These are phyloP conservation scores for Oryza officinalis DNA, from an alignment of 176 grass and related monocot genomes.

Conservation along the genomic window DNA sequence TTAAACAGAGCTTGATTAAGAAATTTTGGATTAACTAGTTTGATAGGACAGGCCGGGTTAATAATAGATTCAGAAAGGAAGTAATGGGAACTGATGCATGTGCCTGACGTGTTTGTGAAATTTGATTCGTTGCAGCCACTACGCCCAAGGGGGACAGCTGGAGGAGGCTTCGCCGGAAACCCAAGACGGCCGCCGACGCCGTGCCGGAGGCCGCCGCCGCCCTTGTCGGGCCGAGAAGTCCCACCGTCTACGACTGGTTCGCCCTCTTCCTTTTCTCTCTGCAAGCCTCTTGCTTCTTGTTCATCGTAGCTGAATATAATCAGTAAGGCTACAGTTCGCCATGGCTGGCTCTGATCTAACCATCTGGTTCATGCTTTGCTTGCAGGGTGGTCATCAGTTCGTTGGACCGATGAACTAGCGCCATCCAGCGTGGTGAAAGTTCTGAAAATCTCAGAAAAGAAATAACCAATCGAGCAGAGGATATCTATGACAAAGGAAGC, in stretches of 20 bases:
- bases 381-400: constrained; percentile 89
- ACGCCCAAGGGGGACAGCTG: constrained; percentile 50
- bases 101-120: not conserved
- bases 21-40: not conserved
- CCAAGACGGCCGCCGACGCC: constrained; percentile 36
- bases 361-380: not conserved
- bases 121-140: constrained; percentile 39
- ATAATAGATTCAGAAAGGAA: constrained; percentile 16
- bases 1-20: not conserved
- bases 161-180: constrained; percentile 57
- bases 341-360: not conserved
- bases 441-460: not conserved
- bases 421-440: no score
- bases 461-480: constrained; percentile 23
- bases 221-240: constrained; percentile 65
- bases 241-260: constrained; percentile 95
- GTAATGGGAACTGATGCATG: constrained; percentile 12
- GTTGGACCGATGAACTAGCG: constrained; percentile 51
- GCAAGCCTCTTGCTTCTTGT: no score
- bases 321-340: not conserved
- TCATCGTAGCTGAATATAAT: not conserved
- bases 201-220: not conserved
- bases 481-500: not conserved
- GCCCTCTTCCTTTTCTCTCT: constrained; percentile 11
- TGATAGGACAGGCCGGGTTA: not conserved